These are phyloP conservation scores for Fusarium sp. DNA, from an alignment of 2,329 filamentous ascomycete genomes.

Conservation along the genomic window DNA sequence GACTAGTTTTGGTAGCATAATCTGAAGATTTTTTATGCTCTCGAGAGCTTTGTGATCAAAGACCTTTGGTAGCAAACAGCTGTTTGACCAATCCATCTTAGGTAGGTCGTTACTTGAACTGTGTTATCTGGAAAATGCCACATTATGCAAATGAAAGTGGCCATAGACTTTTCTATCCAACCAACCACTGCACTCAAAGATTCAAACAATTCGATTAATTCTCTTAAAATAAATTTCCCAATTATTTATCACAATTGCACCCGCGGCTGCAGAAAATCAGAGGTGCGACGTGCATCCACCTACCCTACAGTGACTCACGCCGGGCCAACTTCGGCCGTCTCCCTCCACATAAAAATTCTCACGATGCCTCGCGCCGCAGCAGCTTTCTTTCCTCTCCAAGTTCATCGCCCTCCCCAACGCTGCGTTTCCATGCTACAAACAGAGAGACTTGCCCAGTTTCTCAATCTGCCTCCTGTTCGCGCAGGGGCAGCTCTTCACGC, in stretches of 20 bases:
- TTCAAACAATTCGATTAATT: no score
- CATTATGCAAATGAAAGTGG: no score
- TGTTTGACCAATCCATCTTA: no score
- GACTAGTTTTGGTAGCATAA: constrained; percentile 1
- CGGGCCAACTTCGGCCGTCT: constrained; percentile 27
- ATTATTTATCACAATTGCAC: no score
- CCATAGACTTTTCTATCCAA: no score
- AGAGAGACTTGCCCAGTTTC: constrained; percentile 61
- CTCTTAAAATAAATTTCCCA: no score
- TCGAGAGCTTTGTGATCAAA: background rate
- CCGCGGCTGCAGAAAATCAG: background rate
- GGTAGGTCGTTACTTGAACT: no score
- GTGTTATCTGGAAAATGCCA: no score
- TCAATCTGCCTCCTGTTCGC: constrained; percentile 41
- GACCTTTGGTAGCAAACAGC: no score
- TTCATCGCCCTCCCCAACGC: constrained; percentile 89
- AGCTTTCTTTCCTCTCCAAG: constrained; percentile 62
- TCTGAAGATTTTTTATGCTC: background rate
- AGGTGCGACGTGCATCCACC: background rate
- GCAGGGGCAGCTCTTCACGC: constrained; percentile 57
- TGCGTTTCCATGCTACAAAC: constrained; percentile 96
- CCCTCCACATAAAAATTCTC: constrained; percentile 37
- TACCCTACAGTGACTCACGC: constrained; percentile 29
- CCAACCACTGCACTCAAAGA: no score
- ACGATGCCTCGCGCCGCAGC: background rate